Base-by-base conservation (phyloP, 441 rosid genomes). In the Arabidopsis lyrata region DNA sequence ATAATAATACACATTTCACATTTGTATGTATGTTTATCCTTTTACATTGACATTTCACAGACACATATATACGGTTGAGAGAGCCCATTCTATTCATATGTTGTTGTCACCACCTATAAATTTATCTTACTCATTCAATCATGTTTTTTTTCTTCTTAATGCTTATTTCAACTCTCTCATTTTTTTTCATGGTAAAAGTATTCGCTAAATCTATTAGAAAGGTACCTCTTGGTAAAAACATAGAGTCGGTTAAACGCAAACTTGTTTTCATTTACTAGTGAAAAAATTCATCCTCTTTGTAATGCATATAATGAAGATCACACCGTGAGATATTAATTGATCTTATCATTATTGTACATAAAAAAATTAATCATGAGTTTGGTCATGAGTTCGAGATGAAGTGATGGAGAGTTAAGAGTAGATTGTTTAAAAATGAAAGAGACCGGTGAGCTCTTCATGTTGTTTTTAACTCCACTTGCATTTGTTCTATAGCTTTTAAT, bases 391-490 rank as follows among this genome's bases (percentile, higher is more conserved):
- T 74, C 68, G 47, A 68, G 47, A 68, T 35, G 65, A n/a, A 63
- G 64, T 63, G 66, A 74, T 42, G 54, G 66, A 59, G 61, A 59
- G 73, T 59, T 58, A 56, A 66, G 68, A 64, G 48, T 41, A 60
- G 63, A 56, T 69, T 55, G 75, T 55, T 69, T 36, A 76, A 38
- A 50, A 47, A 52, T 56, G 79, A 76, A 63, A 76, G 75, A 76
- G 79, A 76, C 79, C 38, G 44, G 55, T 63, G 79, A 76, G 70
- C 6, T 76, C 60, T 76, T 70, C 75, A 76, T 76, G 79, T 63
- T 76, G 75, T 63, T 76, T 76, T 63, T 70, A 76, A 76, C 79
- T 76, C 70, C 70, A 76, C 71, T 76, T 76, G 75, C 75, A 69
- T 69, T 76, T 76, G 69, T 66, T 68, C 64, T 62, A 31, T 69